Percentiles rank a stretch among this genome's conserved stretches.
Evolutionary conservation across 2,329 filamentous ascomycete genomes (phyloP).

Genomic region (Tolypocladium sp.): DNA sequence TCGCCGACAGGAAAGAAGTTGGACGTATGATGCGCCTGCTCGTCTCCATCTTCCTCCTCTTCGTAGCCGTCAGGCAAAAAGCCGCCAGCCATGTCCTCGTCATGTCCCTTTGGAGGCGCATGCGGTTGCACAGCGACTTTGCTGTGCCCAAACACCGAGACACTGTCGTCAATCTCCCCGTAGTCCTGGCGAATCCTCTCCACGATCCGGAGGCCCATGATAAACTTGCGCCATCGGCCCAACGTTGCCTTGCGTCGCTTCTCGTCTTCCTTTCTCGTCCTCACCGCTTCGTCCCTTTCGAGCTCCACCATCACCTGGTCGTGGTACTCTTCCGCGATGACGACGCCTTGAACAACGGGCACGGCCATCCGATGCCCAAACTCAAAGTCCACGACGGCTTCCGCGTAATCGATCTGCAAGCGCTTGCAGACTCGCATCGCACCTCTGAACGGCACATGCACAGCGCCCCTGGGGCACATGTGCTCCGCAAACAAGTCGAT

Average conservation of each 20-base stretch:
- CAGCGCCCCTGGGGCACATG: slow-evolving; percentile 79
- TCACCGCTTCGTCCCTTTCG: slow-evolving; percentile 66
- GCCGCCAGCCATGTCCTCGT: slow-evolving; percentile 49
- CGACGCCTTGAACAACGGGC: slow-evolving; percentile 82
- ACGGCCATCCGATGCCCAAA: slow-evolving; percentile 93
- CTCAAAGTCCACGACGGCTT: slow-evolving; percentile 93
- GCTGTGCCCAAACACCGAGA: slow-evolving; percentile 47
- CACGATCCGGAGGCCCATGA: slow-evolving; percentile 76
- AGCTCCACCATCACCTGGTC: slow-evolving; percentile 69
- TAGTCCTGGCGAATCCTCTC: slow-evolving; percentile 71
- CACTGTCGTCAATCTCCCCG: slow-evolving; percentile 46
- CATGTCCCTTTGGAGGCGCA: slow-evolving; percentile 16
- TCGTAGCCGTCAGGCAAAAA: slow-evolving; percentile 51
- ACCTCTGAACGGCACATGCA: slow-evolving; percentile 73
- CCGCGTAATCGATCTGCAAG: slow-evolving; percentile 79
- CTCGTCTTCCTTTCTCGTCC: slow-evolving; percentile 68
- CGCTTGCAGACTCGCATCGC: slow-evolving; percentile 74
- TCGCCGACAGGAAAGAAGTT: slow-evolving; percentile 39
- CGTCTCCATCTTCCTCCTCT: slow-evolving; percentile 31
- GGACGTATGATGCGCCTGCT: slow-evolving; percentile 22
- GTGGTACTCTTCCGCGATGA: slow-evolving; percentile 74
- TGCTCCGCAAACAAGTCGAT: slow-evolving; percentile 92
- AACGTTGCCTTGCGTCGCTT: slow-evolving; percentile 70
- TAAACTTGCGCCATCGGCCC: slow-evolving; percentile 74
- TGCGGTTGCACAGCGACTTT: slow-evolving; percentile 7